phyloP scores from a whole-genome alignment of 164 flowering plant genomes.

The Vitis riparia region DNA sequence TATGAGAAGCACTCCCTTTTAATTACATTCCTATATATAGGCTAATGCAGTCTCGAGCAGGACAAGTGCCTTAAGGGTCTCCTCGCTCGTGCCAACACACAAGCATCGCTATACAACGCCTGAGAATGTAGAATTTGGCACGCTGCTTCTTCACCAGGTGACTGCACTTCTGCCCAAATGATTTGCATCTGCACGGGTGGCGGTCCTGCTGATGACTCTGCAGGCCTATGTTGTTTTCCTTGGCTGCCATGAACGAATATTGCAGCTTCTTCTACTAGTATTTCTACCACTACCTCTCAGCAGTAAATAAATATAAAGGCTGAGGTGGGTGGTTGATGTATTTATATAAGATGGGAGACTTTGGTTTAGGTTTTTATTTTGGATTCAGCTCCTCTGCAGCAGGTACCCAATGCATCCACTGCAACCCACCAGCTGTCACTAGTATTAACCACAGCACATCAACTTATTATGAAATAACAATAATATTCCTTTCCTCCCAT shows the following conservation, averaged over 20 bases:
- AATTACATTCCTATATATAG: neutral
- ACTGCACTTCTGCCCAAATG: conserved; percentile 60
- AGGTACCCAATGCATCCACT: conserved; percentile 11
- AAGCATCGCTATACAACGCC: conserved; percentile 78
- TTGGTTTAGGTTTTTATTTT: neutral
- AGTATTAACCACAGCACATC: too few species aligned
- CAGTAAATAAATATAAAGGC: neutral
- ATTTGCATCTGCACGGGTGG: conserved; percentile 32
- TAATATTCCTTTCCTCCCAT: too few species aligned
- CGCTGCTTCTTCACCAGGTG: conserved; percentile 68
- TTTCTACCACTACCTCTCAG: neutral
- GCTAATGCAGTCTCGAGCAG: too few species aligned
- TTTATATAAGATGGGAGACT: conserved; percentile 1
- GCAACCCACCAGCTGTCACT: conserved; percentile 14
- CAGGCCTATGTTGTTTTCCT: conserved; percentile 14
- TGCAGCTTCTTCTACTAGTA: neutral
- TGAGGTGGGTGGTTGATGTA: neutral
- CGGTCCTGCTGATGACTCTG: conserved; percentile 5
- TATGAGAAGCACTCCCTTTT: neutral
- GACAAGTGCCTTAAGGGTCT: conserved; percentile 20
- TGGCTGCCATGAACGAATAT: conserved; percentile 9
- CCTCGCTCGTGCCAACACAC: conserved; percentile 61
- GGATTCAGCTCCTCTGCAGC: conserved; percentile 3
- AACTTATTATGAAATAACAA: too few species aligned
- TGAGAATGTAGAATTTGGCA: conserved; percentile 69